Conservation (phyloP, 2,329 filamentous ascomycete species). For the Epichloe sp. region DNA sequence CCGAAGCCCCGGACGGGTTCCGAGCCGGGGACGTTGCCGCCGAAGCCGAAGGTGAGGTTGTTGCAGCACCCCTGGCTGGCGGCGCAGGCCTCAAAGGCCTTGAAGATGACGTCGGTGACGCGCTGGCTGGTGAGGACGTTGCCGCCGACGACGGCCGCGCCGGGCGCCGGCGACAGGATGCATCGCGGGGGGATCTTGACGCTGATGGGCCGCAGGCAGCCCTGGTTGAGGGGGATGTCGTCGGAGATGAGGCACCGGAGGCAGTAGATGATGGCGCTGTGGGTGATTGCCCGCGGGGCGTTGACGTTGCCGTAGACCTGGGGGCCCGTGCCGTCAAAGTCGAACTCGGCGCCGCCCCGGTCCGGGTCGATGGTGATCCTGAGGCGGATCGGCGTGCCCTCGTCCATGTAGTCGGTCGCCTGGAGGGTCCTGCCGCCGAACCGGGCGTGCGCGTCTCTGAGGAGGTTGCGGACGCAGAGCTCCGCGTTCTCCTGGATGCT, state of each 20-base stretch:
- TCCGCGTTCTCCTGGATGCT: slow-evolving; percentile 73
- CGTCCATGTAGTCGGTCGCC: slow-evolving; percentile 72
- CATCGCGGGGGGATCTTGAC: slow-evolving; percentile 61
- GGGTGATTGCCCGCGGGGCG: slow-evolving; percentile 69
- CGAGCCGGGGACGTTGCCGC: slow-evolving; percentile 26
- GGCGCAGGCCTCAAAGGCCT: slow-evolving; percentile 67
- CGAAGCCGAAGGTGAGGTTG: slow-evolving; percentile 74
- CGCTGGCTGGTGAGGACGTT: slow-evolving; percentile 47
- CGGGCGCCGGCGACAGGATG: slow-evolving; percentile 65
- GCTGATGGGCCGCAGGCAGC: slow-evolving; percentile 62
- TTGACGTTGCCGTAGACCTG: slow-evolving; percentile 75
- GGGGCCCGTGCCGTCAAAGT: slow-evolving; percentile 66
- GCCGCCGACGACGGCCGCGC: slow-evolving; percentile 69
- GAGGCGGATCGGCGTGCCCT: slow-evolving; percentile 63
- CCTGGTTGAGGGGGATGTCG: slow-evolving; percentile 75
- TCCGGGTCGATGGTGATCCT: slow-evolving; percentile 62
- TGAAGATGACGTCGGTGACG: slow-evolving; percentile 35
- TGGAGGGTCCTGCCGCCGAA: slow-evolving; percentile 59
- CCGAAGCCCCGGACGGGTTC: slow-evolving; percentile 28
- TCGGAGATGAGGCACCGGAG: slow-evolving; percentile 65
- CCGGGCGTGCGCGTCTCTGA: slow-evolving; percentile 56
- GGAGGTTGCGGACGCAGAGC: slow-evolving; percentile 55
- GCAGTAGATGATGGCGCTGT: slow-evolving; percentile 80
- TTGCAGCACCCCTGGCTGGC: slow-evolving; percentile 72
- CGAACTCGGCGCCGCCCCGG: slow-evolving; percentile 66